Evolutionary conservation across 805 yeast species (phyloP), one percentile per base, ranked within the genome.

Genomic region (Metschnikowia koreensis): DNA sequence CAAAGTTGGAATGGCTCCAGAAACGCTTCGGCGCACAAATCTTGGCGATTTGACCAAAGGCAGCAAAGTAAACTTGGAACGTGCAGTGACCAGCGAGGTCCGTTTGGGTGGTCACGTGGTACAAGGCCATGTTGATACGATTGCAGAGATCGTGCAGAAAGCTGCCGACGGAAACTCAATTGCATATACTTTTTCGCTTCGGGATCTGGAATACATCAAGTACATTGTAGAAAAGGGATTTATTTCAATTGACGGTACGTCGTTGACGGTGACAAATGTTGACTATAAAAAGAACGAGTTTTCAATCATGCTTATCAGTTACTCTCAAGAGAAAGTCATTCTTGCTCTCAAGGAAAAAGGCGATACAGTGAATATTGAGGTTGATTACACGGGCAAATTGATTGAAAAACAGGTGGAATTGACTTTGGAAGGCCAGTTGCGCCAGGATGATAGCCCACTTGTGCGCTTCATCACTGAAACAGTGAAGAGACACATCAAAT

Each of bases 31-130:
- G 54, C 79, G 94, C 55, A 84, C 97, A 1, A 86, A 87, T 57
- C 71, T 94, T 41, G 93, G 91, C 1, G 68, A 69, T 9, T 77
- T 93, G 66, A 64, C 59, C 22, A 44, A 51, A 1, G 92, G 89
- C 1, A 66, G 80, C 16, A 77, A 76, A 52, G 97, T 94, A 17
- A 93, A 94, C 66, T 74, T 93, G 55, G 99, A 94, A 68, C 77
- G 99, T 53, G 99, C 99, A 0, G 90, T 94, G 33, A 75, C 84
- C 74, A 83, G 83, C 12, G 89, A 88, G 48, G 89, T 84, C 7
- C 76, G 99, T 56, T 82, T 92, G 62, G 99, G 99, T 26, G 99
- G 99, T 0, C 99, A 94, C 68, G 82, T 93, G 57, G 99, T 94
- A 2, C 99, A 94, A 63, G 99, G 99, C 6, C 99, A 94, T 71